Evolutionary conservation across 306 rosid species (phyloP).

Genomic region (Delonix regia): DNA sequence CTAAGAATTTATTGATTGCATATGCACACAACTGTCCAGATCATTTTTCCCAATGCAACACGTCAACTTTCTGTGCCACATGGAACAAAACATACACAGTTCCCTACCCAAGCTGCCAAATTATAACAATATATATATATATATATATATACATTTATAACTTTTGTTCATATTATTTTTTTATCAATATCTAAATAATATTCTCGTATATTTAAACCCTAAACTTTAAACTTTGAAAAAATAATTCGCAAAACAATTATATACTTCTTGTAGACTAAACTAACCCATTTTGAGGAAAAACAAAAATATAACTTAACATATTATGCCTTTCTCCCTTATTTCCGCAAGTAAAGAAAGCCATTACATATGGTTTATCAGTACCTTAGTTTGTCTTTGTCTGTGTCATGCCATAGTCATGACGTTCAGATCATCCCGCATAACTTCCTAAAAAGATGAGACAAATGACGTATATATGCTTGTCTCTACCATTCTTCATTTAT

Average conservation of each 20-base stretch:
- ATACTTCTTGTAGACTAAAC: neutral
- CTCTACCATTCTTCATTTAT: constrained; percentile 3
- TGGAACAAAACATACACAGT: neutral
- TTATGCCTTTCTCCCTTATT: constrained; percentile 24
- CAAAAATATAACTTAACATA: constrained; percentile 10
- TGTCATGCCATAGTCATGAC: constrained; percentile 41
- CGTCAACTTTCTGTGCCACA: neutral
- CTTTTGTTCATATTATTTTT: too few species aligned
- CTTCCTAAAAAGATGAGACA: neutral
- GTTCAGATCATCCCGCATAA: constrained; percentile 15
- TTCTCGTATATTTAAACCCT: too few species aligned
- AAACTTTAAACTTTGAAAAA: too few species aligned
- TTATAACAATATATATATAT: too few species aligned
- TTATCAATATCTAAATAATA: too few species aligned
- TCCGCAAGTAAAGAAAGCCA: neutral
- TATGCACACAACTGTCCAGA: constrained; percentile 12
- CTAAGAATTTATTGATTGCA: too few species aligned
- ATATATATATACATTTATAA: too few species aligned
- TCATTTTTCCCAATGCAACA: constrained; percentile 1
- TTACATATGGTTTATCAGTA: constrained; percentile 13
- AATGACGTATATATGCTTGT: constrained; percentile 1
- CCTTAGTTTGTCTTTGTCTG: constrained; percentile 17
- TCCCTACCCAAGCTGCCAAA: too few species aligned
- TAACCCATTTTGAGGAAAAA: neutral
- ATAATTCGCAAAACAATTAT: too few species aligned